A percentile compares a stretch with the other conserved stretches of the same genome.
Conservation (phyloP, 2,329 filamentous ascomycete genomes). For the Ophiostoma fasciatum region DNA sequence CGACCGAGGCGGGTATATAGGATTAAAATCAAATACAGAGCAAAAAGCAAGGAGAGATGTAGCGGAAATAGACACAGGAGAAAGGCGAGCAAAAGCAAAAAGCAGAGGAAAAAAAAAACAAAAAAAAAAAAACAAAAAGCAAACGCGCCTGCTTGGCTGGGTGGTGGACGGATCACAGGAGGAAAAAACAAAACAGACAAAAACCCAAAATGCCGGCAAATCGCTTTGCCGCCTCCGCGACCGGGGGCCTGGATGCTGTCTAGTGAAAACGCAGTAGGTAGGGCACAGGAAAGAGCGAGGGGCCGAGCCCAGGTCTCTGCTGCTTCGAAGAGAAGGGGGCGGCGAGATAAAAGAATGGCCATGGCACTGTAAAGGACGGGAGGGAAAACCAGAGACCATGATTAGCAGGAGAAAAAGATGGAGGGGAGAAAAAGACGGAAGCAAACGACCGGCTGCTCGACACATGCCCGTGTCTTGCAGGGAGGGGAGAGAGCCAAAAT, state of each 20-base stretch:
- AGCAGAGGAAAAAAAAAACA: background rate
- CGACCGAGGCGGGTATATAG: conserved; percentile 1
- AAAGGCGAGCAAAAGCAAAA: background rate
- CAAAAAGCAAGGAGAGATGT: background rate
- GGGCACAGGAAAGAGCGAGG: background rate
- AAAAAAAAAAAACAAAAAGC: background rate
- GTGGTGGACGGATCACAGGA: no score
- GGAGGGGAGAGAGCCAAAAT: no score
- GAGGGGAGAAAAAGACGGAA: no score
- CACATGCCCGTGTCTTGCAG: no score
- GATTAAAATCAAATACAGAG: background rate
- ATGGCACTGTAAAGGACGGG: no score
- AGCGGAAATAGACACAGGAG: background rate
- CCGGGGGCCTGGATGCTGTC: background rate
- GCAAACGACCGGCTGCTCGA: no score
- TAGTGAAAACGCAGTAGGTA: background rate
- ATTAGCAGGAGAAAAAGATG: no score
- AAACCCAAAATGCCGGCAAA: background rate
- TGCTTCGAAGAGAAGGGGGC: no score
- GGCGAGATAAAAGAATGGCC: no score
- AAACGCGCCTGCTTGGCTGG: no score
- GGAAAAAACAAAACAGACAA: background rate
- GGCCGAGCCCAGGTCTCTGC: no score
- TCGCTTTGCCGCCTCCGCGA: background rate
- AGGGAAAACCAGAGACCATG: no score